These are phyloP conservation scores for Xylaria acuta DNA, from an alignment of 495 filamentous ascomycete genomes.

Conservation along the genomic window DNA sequence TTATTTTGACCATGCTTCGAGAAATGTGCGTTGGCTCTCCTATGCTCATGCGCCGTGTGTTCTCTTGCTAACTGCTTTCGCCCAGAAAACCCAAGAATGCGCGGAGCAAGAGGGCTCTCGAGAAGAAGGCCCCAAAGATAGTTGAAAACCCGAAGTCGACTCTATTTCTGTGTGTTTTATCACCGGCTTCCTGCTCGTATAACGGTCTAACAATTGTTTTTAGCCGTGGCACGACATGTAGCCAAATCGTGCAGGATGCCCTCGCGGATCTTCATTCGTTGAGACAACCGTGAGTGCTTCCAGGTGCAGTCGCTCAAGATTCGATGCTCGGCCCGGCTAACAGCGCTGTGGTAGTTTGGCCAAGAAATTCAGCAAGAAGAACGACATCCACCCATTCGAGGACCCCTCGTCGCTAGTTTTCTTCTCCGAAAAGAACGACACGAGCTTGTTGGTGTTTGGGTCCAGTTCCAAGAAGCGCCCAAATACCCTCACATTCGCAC, in stretches of 20 bases:
- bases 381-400: constrained; percentile 92
- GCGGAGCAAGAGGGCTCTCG: constrained; percentile 90
- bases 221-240: constrained; percentile 76
- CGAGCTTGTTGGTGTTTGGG: constrained; percentile 75
- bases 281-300: constrained; percentile 63
- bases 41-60: neutral
- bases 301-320: neutral
- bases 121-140: constrained; percentile 86
- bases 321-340: neutral
- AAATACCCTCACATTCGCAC: constrained; percentile 81
- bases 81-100: constrained; percentile 81
- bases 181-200: neutral
- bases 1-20: constrained; percentile 17
- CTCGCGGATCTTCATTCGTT: constrained; percentile 82
- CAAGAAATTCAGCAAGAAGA: constrained; percentile 94
- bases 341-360: constrained; percentile 49
- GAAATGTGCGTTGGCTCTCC: constrained; percentile 21
- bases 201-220: constrained; percentile 8
- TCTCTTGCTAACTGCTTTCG: constrained; percentile 2
- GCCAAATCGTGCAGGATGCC: constrained; percentile 76
- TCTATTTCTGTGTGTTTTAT: constrained; percentile 67
- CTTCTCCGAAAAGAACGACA: constrained; percentile 94
- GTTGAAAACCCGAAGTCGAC: constrained; percentile 87
- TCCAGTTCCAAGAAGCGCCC: constrained; percentile 91
- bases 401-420: constrained; percentile 86